Conservation (phyloP, 2,329 filamentous ascomycete genomes). For the Cladorrhinum sp. region DNA sequence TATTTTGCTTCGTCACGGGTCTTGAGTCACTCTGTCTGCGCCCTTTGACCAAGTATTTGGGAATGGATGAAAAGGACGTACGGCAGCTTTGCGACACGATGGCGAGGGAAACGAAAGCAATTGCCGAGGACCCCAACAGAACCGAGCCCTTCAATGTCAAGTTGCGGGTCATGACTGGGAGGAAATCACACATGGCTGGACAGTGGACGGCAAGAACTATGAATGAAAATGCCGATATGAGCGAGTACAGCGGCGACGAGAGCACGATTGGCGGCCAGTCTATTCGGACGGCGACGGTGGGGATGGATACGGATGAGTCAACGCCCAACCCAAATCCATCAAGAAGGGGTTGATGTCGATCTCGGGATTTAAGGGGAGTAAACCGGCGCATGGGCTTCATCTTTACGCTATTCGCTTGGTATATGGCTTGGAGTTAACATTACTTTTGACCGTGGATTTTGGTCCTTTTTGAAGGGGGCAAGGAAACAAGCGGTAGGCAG, state of each 20-base stretch:
- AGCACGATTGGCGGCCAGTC: conserved; percentile 26
- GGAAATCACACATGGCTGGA: conserved; percentile 42
- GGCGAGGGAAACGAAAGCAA: conserved; percentile 46
- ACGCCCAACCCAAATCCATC: neutral
- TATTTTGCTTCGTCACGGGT: conserved; percentile 49
- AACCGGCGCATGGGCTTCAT: neutral
- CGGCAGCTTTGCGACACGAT: conserved; percentile 45
- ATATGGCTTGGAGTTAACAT: neutral
- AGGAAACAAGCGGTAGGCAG: neutral
- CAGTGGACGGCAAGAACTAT: conserved; percentile 30
- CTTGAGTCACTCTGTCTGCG: conserved; percentile 49
- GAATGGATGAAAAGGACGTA: conserved; percentile 49
- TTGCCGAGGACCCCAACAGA: conserved; percentile 46
- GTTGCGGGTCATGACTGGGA: conserved; percentile 46
- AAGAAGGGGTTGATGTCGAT: neutral
- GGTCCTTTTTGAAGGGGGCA: neutral
- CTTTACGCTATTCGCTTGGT: neutral
- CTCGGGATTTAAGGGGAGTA: neutral
- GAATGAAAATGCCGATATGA: conserved; percentile 25
- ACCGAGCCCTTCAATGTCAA: conserved; percentile 45
- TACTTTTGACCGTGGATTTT: neutral
- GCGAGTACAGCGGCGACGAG: conserved; percentile 28
- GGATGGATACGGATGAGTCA: neutral
- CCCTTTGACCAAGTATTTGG: conserved; percentile 51
- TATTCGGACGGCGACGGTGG: conserved; percentile 12